Base-by-base conservation (phyloP, 1,284 basidiomycete species). In the Kalmanozyma brasiliensis region DNA sequence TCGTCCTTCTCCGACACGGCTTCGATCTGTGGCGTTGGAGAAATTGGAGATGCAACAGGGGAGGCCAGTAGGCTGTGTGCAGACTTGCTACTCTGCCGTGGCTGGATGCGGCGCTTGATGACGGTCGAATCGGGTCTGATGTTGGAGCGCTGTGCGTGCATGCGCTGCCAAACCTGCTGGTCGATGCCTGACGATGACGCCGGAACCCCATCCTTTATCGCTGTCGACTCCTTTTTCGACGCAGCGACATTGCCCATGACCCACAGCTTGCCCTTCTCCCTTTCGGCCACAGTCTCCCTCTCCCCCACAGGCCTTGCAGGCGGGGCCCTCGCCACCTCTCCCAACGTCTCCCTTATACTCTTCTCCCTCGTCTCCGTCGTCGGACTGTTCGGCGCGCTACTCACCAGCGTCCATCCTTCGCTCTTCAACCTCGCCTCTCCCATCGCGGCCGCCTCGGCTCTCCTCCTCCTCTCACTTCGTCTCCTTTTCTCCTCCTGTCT, bases 401-500 rank as follows among this genome's bases (percentile, higher is more conserved):
- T 43, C 14, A 51, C 37, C 19, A 30, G 33, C 0, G 22, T n/a
- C 16, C 44, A 48, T 16, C 55, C 46, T 11, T 53, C 32, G 6
- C 29, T 57, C n/a, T 38, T 3, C 36, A 53, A 22, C 40, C 37
- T 16, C 22, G 33, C 40, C 19, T 44, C 33, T 7, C 66, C 66
- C 32, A 59, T 22, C 7, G 66, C 66, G 2, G 66, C 66, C 2
- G 60, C 60, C 19, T 69, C 66, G 3, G 66, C 66, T 3, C 66
- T 30, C 36, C 51, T 63, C 14, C 66, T 35, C 20, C 66, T 45
- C 20, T 69, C 66, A 35, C 59, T 63, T 9, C 56, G 36, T 7
- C 65, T 36, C 35, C 49, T 61, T 41, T 63, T 69, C 13, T 69
- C 60, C 29, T 23, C 4, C 20, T 55, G 46, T 3, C 57, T 34